Base-by-base conservation (phyloP, 306 rosid genomes). In the Styphnolobium japonicum region DNA sequence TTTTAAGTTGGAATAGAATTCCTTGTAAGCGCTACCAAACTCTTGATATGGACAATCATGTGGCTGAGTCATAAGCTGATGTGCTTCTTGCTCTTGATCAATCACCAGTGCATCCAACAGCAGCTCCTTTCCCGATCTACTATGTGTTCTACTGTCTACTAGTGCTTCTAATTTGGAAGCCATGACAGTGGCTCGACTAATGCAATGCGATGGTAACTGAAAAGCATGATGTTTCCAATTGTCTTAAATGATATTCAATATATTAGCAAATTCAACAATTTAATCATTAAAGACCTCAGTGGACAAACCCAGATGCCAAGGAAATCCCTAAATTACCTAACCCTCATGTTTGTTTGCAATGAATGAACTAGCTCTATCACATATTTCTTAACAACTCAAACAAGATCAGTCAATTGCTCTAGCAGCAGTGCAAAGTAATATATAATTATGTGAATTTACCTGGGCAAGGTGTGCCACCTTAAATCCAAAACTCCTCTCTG, bases 401-500 rank as follows among this genome's bases (percentile, higher is more conserved):
- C 34, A 80, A 51, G 67, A 49, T 48, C 34, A 78, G 48, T 58
- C 33, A 40, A 76, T 34, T 71, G 46, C 82, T 70, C 29, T 12
- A 33, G 31, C 18, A 60, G 75, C 48, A 55, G 51, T 6, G 63
- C 36, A 69, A 45, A 23, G n/a, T 49, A 72, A 57, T 39, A 55
- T 21, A 77, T 18, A 57, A 71, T 53, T 43, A 27, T 1, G 15
- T 33, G 71, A 77, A 42, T 49, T 69, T 83, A 92, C 98, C 97
- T 92, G 98, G 76, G 97, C 98, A 73, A 95, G 98, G 78, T 89
- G 94, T 6, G 98, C 98, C 79, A 95, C 98, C 84, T 91, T 95
- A 80, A 87, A 92, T 8, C 98, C 97, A 34, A 95, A 95, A 84
- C 98, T 95, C 75, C 87, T 92, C 75, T 90, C 91, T 10, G 96